These are phyloP conservation scores for Ceratocystis cacaofunesta DNA, from an alignment of 2,329 filamentous ascomycete species.

Conservation along the genomic window DNA sequence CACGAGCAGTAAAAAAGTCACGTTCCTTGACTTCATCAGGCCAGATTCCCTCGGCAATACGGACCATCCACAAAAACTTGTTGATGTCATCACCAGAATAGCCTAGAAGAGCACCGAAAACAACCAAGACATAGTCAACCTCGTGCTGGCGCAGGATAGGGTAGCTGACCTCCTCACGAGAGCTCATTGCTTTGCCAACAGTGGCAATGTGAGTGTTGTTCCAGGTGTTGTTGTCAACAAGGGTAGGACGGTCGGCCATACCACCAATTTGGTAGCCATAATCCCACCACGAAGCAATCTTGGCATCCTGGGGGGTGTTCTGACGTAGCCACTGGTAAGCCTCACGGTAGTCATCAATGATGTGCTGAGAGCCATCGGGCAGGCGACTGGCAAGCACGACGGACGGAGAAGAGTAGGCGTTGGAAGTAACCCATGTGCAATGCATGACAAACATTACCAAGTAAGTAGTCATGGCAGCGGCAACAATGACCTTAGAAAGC, in stretches of 20 bases:
- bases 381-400: constrained; percentile 86
- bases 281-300: constrained; percentile 99
- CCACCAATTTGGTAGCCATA: constrained; percentile 99
- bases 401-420: constrained; percentile 95
- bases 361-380: constrained; percentile 91
- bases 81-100: constrained; percentile 99
- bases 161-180: constrained; percentile 92
- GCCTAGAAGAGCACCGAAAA: constrained; percentile 88
- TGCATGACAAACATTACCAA: constrained; percentile 88
- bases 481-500: constrained; percentile 65
- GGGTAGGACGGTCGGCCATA: constrained; percentile 92
- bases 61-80: constrained; percentile 99
- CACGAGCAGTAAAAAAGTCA: constrained; percentile 82
- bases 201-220: constrained; percentile 99
- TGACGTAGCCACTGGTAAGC: constrained; percentile 99
- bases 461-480: constrained; percentile 58
- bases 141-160: constrained; percentile 97
- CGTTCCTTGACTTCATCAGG: constrained; percentile 98
- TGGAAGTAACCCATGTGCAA: constrained; percentile 98
- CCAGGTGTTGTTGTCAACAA: constrained; percentile 99
- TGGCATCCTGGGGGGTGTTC: constrained; percentile 87
- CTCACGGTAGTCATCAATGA: constrained; percentile 98
- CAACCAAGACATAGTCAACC: constrained; percentile 95
- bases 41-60: constrained; percentile 98
- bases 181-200: constrained; percentile 97